phyloP scores from a whole-genome alignment of 169 alveolate species.

The Eimeria mitis region DNA sequence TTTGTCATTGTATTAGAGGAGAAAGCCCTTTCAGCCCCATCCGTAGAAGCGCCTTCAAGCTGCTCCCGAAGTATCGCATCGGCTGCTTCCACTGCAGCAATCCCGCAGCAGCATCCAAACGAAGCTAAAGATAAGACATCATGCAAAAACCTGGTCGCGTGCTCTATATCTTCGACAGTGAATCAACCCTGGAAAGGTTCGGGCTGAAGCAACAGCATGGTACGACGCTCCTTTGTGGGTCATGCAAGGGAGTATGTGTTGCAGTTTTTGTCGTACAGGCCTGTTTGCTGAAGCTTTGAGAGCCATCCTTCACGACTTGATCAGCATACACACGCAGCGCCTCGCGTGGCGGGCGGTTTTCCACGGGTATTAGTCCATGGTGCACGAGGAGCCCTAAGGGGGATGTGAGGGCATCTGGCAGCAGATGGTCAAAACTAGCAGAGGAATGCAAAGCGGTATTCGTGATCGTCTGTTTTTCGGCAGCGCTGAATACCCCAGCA shows the following conservation, averaged over 20 bases:
- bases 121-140: background rate
- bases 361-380: constrained; percentile 41
- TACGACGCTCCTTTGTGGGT: background rate
- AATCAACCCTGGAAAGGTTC: background rate
- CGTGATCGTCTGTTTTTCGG: background rate
- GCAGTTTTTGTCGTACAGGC: background rate
- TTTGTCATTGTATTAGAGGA: background rate
- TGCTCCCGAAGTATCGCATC: constrained; percentile 44
- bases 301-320: constrained; percentile 26
- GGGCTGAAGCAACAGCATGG: background rate
- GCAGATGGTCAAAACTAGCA: background rate
- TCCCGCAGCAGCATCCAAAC: background rate
- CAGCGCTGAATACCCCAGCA: background rate
- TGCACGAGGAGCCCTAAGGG: constrained; percentile 46
- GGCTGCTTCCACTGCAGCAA: constrained; percentile 72
- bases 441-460: background rate
- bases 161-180: background rate
- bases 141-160: background rate
- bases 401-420: constrained; percentile 4
- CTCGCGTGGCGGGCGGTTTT: constrained; percentile 42
- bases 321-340: constrained; percentile 42
- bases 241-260: background rate
- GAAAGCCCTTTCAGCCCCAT: constrained; percentile 9
- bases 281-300: constrained; percentile 29
- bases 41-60: constrained; percentile 4